These are phyloP conservation scores for Debaryomyces castellii DNA, from an alignment of 805 yeast species.

Conservation along the genomic window DNA sequence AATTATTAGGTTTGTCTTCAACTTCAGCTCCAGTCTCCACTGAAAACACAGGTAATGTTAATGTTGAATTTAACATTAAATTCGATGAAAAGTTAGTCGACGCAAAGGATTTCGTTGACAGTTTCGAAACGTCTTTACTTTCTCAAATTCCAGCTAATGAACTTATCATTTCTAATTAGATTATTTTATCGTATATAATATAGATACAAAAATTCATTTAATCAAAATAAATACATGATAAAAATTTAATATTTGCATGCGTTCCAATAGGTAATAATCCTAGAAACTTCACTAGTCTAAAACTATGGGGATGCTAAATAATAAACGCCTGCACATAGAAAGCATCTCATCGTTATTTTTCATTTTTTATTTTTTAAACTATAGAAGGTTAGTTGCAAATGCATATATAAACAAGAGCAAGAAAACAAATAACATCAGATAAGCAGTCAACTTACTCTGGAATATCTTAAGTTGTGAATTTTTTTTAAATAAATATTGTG, in stretches of 20 bases:
- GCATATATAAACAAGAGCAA: background rate
- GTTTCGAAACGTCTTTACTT: conserved; percentile 33
- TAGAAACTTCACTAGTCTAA: background rate
- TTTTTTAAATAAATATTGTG: background rate
- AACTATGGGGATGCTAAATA: background rate
- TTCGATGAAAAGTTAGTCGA: conserved; percentile 32
- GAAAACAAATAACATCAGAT: background rate
- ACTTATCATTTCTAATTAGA: conserved; percentile 5
- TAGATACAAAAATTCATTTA: background rate
- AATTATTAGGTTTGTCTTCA: conserved; percentile 26
- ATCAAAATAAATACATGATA: background rate
- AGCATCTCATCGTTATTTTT: conserved; percentile 1
- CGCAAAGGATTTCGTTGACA: conserved; percentile 33
- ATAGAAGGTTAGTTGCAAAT: background rate
- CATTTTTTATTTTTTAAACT: background rate
- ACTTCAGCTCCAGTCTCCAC: conserved; percentile 7
- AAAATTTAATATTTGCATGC: background rate
- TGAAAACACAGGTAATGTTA: conserved; percentile 15
- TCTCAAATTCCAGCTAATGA: conserved; percentile 26
- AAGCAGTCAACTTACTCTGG: background rate
- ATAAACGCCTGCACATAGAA: background rate
- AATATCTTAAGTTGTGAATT: background rate
- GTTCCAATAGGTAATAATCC: no score
- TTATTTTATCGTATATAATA: background rate
- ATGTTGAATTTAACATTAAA: conserved; percentile 34